Base-by-base conservation (phyloP, 495 filamentous ascomycete genomes). In the Talaromyces trachyspermus region DNA sequence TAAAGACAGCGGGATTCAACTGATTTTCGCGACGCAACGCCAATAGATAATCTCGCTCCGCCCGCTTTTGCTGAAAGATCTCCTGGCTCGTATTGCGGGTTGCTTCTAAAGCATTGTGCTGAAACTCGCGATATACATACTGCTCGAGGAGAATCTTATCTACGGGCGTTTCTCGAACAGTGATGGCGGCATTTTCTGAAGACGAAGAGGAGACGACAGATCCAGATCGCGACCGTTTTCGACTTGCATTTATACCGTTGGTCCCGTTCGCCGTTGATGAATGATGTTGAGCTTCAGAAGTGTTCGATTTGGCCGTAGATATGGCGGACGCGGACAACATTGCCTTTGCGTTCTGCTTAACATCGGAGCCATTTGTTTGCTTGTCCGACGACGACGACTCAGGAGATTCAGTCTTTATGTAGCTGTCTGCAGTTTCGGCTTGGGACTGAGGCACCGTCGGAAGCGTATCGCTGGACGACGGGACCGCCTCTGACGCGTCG, bases 41-140 rank as follows among this genome's bases (percentile, higher is more conserved):
- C 35, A 76, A 53, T 40, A 74, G 75, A 46, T 68, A 77, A 32
- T 81, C 68, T 14, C 66, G 61, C 55, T 86, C 79, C 15, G 64
- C 58, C 33, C 72, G 70, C 51, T 80, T 77, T 38, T 76, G 58
- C 53, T 73, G 60, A 62, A 66, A 54, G 67, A 71, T 33, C 63
- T 69, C 59, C 59, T 76, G 71, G 23, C 50, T 64, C n/a, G 63
- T 59, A 46, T 70, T 71, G 19, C 66, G 58, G 58, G 63, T 68
- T 27, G 68, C 66, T 8, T 58, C 49, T n/a, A 65, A 52, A 10
- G 79, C 79, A 14, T 78, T 76, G 59, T 91, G 80, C 14, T 84
- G 58, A 40, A 81, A 73, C 56, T 95, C 89, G 57, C 86, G 85
- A 53, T 79, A 79, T 50, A 86, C 77, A 68, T 85, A 91, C 53